These are phyloP conservation scores for Talaromyces piceae DNA, from an alignment of 2,329 filamentous ascomycete genomes.

Conservation along the genomic window DNA sequence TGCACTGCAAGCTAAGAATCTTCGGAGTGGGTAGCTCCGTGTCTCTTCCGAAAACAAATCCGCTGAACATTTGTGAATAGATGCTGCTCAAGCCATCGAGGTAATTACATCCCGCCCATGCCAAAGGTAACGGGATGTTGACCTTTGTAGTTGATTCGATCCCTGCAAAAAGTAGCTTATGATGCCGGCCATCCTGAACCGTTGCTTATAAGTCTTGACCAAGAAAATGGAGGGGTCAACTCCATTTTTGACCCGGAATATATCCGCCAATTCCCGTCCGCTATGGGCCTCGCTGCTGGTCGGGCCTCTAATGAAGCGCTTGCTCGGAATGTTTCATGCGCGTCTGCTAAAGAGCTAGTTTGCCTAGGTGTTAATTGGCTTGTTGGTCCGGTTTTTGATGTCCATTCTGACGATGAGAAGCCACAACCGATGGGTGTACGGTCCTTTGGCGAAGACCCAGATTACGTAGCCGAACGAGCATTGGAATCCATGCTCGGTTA, in stretches of 20 bases:
- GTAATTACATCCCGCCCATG: background rate
- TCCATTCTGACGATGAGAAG: constrained; percentile 6
- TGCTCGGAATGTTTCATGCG: constrained; percentile 5
- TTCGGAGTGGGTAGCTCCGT: background rate
- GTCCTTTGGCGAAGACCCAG: constrained; percentile 10
- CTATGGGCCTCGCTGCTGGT: constrained; percentile 10
- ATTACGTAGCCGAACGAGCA: constrained; percentile 8
- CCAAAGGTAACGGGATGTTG: background rate
- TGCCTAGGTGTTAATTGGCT: constrained; percentile 11
- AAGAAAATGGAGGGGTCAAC: constrained; percentile 11
- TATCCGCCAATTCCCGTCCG: constrained; percentile 9
- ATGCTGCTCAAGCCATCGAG: constrained; percentile 9
- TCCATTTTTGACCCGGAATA: constrained; percentile 9
- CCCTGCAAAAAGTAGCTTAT: constrained; percentile 9
- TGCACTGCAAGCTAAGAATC: constrained; percentile 9
- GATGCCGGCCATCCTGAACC: constrained; percentile 7
- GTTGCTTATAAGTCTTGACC: constrained; percentile 9
- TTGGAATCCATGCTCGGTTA: constrained; percentile 10
- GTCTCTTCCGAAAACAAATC: background rate
- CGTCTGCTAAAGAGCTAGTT: constrained; percentile 6
- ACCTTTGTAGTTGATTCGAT: constrained; percentile 4
- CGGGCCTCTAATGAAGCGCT: constrained; percentile 3
- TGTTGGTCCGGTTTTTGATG: constrained; percentile 9
- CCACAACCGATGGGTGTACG: constrained; percentile 11
- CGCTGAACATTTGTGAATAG: background rate